phyloP scores from a whole-genome alignment of 768 basidiomycete species.

The Russula lepida region DNA sequence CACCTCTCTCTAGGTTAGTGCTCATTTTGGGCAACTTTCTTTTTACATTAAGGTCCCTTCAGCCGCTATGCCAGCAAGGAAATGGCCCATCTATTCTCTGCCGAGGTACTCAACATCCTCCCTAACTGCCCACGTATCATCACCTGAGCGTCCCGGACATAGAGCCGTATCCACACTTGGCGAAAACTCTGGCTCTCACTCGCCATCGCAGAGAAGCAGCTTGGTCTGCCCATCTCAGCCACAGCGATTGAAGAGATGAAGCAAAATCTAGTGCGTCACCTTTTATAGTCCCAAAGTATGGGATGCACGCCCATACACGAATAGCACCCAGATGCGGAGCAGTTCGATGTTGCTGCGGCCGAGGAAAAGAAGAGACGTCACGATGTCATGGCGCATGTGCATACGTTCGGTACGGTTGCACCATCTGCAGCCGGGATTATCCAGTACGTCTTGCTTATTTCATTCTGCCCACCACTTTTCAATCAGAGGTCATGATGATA shows the following conservation, averaged over 20 bases:
- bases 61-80: constrained; percentile 99
- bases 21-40: too few relatives aligned
- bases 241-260: constrained; percentile 93
- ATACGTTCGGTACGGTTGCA: constrained; percentile 90
- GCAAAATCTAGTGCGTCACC: constrained; percentile 67
- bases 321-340: constrained; percentile 75
- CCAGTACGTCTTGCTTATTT: constrained; percentile 46
- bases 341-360: constrained; percentile 83
- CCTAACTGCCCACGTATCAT: not conserved
- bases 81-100: constrained; percentile 96
- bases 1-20: constrained; percentile 13
- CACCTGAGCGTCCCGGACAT: not conserved
- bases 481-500: constrained; percentile 23
- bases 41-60: not conserved
- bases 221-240: constrained; percentile 83
- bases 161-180: constrained; percentile 97
- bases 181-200: constrained; percentile 92
- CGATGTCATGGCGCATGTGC: constrained; percentile 99
- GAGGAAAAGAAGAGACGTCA: constrained; percentile 98
- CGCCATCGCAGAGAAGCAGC: constrained; percentile 92
- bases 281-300: not conserved
- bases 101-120: constrained; percentile 49
- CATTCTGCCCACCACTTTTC: not conserved
- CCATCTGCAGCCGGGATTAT: constrained; percentile 95
- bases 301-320: not conserved